Conservation (phyloP, 1,284 basidiomycete genomes). For the Cryptococcus amylolentus region DNA sequence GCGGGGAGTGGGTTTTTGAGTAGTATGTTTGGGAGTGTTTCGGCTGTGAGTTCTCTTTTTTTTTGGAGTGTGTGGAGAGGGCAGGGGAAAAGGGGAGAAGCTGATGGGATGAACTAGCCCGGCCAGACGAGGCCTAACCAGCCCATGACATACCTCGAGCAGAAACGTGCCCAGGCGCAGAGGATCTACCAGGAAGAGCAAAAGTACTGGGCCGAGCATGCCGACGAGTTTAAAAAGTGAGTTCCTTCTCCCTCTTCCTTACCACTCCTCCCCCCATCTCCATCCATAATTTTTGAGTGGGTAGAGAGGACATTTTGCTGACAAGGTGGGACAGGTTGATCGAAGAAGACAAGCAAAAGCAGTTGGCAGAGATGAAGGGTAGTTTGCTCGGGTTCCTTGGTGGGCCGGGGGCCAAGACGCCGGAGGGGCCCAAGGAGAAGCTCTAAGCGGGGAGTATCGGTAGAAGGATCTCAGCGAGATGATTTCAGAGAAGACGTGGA, state of each 20-base stretch:
- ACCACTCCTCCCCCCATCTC: not conserved
- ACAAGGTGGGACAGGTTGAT: slow-evolving; percentile 48
- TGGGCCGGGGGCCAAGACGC: slow-evolving; percentile 13
- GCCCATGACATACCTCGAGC: slow-evolving; percentile 83
- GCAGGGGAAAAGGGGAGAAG: not conserved
- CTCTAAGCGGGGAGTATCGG: too few species aligned
- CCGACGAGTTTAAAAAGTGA: slow-evolving; percentile 69
- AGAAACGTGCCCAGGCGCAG: slow-evolving; percentile 83
- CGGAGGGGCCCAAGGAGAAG: not conserved
- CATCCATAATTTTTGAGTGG: not conserved
- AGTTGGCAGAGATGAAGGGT: slow-evolving; percentile 59
- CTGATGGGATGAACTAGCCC: slow-evolving; percentile 13
- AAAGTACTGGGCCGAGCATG: slow-evolving; percentile 78
- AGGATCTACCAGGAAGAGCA: slow-evolving; percentile 79
- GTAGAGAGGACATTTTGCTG: not conserved
- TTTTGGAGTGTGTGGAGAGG: slow-evolving; percentile 17
- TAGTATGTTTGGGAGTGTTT: slow-evolving; percentile 58
- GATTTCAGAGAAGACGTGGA: too few species aligned
- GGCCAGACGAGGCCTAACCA: slow-evolving; percentile 44
- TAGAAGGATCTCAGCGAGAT: too few species aligned
- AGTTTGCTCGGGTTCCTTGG: slow-evolving; percentile 50
- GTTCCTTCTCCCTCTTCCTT: slow-evolving; percentile 1
- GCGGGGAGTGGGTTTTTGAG: slow-evolving; percentile 53
- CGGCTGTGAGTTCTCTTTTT: slow-evolving; percentile 41
- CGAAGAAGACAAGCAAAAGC: slow-evolving; percentile 69